A percentile compares a stretch with the other conserved stretches of the same genome.
Conservation (phyloP, 1,139 yeast genomes). For the Geotrichum europaeum region DNA sequence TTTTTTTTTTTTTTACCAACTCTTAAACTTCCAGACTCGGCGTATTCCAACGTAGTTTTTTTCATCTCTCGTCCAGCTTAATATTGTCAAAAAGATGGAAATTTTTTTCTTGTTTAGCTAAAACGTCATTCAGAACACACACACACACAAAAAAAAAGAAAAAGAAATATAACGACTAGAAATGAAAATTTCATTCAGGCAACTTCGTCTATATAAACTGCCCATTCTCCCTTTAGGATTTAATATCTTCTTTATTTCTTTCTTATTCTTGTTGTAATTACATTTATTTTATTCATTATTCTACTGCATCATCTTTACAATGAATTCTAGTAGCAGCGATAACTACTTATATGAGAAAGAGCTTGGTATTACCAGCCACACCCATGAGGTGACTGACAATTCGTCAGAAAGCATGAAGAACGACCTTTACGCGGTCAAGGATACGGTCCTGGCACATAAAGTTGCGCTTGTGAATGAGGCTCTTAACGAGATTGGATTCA, state of each 20-base stretch:
- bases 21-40: too few species aligned
- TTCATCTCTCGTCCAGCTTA: too few species aligned
- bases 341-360: constrained; percentile 1
- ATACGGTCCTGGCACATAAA: constrained; percentile 23
- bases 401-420: constrained; percentile 6
- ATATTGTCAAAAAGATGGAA: not conserved
- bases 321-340: not conserved
- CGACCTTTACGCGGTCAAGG: constrained; percentile 20
- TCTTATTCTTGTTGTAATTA: not conserved
- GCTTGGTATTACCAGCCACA: not conserved
- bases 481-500: constrained; percentile 30
- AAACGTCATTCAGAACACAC: not conserved
- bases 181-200: not conserved
- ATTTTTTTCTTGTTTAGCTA: not conserved
- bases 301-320: not conserved
- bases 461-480: constrained; percentile 29
- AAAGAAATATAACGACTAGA: not conserved
- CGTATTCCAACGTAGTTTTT: too few species aligned
- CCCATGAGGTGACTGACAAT: not conserved
- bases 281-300: not conserved
- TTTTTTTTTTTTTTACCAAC: too few species aligned
- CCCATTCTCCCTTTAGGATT: not conserved
- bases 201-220: not conserved
- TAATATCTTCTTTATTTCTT: not conserved
- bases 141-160: not conserved